phyloP scores from a whole-genome alignment of 2,329 filamentous ascomycete genomes.

The Beauveria bassiana region DNA sequence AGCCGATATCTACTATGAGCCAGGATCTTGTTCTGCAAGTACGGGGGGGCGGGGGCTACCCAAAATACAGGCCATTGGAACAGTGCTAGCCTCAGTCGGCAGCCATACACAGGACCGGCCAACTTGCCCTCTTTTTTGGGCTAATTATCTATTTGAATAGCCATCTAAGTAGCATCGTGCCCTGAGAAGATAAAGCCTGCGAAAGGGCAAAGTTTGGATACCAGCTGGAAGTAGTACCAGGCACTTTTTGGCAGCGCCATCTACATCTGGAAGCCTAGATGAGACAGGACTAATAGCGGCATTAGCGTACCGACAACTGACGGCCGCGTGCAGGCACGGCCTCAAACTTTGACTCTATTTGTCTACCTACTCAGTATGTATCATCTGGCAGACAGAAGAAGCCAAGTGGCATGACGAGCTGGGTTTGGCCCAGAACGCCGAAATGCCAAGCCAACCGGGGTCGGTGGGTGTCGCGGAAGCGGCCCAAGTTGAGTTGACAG shows the following conservation, averaged over 20 bases:
- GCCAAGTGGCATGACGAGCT: background rate
- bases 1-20: no score
- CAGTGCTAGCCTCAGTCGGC: background rate
- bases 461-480: background rate
- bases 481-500: conserved; percentile 7
- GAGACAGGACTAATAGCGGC: background rate
- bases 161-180: background rate
- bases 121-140: background rate
- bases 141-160: background rate
- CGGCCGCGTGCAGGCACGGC: background rate
- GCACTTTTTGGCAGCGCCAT: background rate
- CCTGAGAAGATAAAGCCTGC: background rate
- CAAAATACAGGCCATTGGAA: background rate
- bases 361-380: no score
- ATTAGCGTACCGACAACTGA: background rate
- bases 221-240: background rate
- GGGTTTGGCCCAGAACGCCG: background rate
- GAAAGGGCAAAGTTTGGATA: background rate
- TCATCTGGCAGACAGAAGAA: no score
- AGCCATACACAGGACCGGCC: background rate
- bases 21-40: no score
- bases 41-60: no score
- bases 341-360: no score
- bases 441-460: background rate
- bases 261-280: background rate